These are phyloP conservation scores for Amauroascus verrucosus DNA, from an alignment of 2,329 filamentous ascomycete genomes.

Conservation along the genomic window DNA sequence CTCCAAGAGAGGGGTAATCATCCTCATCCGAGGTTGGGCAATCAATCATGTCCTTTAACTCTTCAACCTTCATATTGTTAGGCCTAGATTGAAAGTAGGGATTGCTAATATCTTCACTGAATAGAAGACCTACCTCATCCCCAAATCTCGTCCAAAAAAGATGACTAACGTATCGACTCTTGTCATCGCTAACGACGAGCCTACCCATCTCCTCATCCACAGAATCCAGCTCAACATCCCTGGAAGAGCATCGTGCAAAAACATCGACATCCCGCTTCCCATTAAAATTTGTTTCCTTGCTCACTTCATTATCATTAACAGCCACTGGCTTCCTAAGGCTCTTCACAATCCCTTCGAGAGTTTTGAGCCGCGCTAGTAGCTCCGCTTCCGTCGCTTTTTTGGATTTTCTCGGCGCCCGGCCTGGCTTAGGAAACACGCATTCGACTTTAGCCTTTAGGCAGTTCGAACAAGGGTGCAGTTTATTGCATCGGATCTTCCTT, in stretches of 20 bases:
- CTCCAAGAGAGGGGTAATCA: constrained; percentile 39
- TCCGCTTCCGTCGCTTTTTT: constrained; percentile 51
- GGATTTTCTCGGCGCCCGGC: constrained; percentile 49
- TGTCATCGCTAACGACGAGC: constrained; percentile 49
- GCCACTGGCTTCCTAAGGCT: constrained; percentile 30
- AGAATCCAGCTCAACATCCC: constrained; percentile 16
- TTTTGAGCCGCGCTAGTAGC: constrained; percentile 46
- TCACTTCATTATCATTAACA: background rate
- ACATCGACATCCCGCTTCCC: background rate
- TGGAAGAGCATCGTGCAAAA: constrained; percentile 13
- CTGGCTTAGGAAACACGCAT: constrained; percentile 53
- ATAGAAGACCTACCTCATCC: constrained; percentile 42
- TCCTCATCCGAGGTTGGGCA: constrained; percentile 49
- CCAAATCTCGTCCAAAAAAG: constrained; percentile 52
- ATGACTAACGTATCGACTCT: constrained; percentile 53
- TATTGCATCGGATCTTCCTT: constrained; percentile 42
- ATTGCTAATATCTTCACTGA: constrained; percentile 5
- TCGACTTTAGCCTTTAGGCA: constrained; percentile 44
- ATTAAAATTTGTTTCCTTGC: background rate
- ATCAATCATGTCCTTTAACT: constrained; percentile 52
- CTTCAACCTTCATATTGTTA: constrained; percentile 42
- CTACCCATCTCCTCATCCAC: constrained; percentile 43
- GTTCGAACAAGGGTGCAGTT: constrained; percentile 40
- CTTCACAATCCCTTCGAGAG: constrained; percentile 52
- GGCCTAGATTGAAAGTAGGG: background rate